These are phyloP conservation scores for Blastobotrys ciferrii DNA, from an alignment of 1,139 yeast species.

Conservation along the genomic window DNA sequence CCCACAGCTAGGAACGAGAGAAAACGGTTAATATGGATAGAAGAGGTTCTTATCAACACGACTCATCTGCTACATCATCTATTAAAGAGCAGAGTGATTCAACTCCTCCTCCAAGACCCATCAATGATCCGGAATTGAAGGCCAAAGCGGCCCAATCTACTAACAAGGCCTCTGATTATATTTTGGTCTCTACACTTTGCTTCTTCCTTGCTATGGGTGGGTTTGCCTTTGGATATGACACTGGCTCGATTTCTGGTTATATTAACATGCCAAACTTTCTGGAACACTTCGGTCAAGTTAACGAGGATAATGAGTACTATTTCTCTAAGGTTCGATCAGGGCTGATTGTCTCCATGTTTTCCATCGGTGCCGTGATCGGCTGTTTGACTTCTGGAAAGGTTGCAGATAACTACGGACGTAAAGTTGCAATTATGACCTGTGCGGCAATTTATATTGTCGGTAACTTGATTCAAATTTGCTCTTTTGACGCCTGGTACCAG, in stretches of 20 bases:
- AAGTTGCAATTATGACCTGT: slow-evolving; percentile 47
- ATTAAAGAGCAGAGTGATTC: slow-evolving; percentile 16
- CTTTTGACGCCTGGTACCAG: slow-evolving; percentile 43
- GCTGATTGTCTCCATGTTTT: slow-evolving; percentile 51
- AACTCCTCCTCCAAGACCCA: slow-evolving; percentile 2
- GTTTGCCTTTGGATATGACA: slow-evolving; percentile 55
- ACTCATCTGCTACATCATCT: slow-evolving; percentile 13
- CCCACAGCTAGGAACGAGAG: too few relatives aligned
- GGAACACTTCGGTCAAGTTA: slow-evolving; percentile 46
- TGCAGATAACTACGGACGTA: slow-evolving; percentile 54
- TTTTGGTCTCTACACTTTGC: slow-evolving; percentile 24
- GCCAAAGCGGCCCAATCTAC: slow-evolving; percentile 10
- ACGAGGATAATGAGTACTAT: slow-evolving; percentile 26
- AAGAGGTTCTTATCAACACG: slow-evolving; percentile 4
- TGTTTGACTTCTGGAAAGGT: slow-evolving; percentile 46
- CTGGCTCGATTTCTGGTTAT: slow-evolving; percentile 66
- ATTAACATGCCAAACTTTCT: slow-evolving; percentile 66
- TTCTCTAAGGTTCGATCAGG: slow-evolving; percentile 47
- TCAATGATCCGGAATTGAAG: slow-evolving; percentile 6
- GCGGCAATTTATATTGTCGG: slow-evolving; percentile 51
- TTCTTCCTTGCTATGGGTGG: slow-evolving; percentile 31
- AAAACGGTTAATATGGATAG: slow-evolving; percentile 2
- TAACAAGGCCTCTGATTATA: slow-evolving; percentile 6
- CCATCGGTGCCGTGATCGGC: slow-evolving; percentile 56
- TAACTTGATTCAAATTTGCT: slow-evolving; percentile 50